Percentiles rank a stretch among this genome's conserved stretches.
phyloP scores from a whole-genome alignment of 257 asterid species.

The Catharanthus roseus region DNA sequence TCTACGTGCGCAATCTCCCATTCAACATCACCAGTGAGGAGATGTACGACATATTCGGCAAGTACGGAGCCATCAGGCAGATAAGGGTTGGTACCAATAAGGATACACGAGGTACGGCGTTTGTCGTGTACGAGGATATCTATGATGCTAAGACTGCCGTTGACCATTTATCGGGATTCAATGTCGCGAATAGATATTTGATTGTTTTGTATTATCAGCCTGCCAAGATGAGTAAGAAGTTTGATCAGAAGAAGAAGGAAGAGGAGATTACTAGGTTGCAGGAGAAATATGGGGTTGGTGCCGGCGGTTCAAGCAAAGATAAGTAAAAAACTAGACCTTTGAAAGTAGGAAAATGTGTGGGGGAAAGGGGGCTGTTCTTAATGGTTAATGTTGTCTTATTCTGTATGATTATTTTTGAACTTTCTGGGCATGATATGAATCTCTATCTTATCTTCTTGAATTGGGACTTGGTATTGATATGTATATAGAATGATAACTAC shows the following conservation, averaged over 20 bases:
- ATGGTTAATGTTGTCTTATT: background rate
- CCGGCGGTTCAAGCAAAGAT: constrained; percentile 35
- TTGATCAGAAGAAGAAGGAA: constrained; percentile 88
- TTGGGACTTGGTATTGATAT: no score
- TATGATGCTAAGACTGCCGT: constrained; percentile 73
- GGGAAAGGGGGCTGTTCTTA: background rate
- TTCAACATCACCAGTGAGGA: constrained; percentile 95
- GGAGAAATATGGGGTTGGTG: constrained; percentile 68
- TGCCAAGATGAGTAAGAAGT: constrained; percentile 92
- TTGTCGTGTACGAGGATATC: constrained; percentile 88
- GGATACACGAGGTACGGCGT: constrained; percentile 95
- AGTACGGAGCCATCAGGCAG: constrained; percentile 87
- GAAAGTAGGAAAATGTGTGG: background rate
- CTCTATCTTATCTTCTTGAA: no score
- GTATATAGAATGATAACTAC: no score
- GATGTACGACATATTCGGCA: constrained; percentile 95
- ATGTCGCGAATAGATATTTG: constrained; percentile 79
- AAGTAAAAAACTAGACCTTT: constrained; percentile 18
- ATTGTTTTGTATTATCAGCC: constrained; percentile 90
- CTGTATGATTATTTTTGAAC: background rate
- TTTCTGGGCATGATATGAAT: no score
- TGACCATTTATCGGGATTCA: constrained; percentile 79
- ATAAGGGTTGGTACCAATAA: constrained; percentile 79
- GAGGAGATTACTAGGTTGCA: constrained; percentile 79
- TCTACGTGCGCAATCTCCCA: constrained; percentile 81